Conservation (phyloP, 139 green algal genomes). For the Chlorella sorokiniana region DNA sequence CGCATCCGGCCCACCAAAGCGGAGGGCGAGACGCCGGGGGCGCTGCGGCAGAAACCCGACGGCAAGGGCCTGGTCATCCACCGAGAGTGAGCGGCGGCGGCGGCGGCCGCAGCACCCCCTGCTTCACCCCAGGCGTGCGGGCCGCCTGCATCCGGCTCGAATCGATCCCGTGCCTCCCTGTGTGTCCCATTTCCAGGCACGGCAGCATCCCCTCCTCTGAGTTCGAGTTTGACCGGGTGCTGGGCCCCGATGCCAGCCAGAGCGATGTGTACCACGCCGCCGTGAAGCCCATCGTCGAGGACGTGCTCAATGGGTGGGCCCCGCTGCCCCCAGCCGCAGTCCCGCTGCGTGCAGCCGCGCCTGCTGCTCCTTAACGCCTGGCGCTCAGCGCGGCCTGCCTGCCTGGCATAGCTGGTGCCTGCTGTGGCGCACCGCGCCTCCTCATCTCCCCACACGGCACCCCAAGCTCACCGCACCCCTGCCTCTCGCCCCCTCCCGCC, state of each 20-base stretch:
- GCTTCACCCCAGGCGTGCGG: no score
- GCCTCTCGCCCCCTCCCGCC: not conserved
- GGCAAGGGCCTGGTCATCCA: slow-evolving; percentile 32
- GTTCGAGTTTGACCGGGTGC: slow-evolving; percentile 64
- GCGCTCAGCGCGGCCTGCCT: not conserved
- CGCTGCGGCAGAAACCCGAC: slow-evolving; percentile 19
- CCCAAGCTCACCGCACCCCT: not conserved
- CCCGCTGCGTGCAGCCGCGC: not conserved
- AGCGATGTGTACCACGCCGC: slow-evolving; percentile 73
- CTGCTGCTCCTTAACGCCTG: not conserved
- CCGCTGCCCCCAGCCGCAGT: not conserved
- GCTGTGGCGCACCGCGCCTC: no score
- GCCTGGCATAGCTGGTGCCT: no score
- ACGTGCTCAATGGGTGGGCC: slow-evolving; percentile 68
- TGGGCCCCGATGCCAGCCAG: slow-evolving; percentile 60
- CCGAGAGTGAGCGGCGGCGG: slow-evolving; percentile 34
- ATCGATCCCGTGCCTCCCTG: not conserved
- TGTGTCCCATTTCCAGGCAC: not conserved
- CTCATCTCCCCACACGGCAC: not conserved
- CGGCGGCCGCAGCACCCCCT: no score
- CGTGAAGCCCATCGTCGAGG: slow-evolving; percentile 66
- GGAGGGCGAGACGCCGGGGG: slow-evolving; percentile 42
- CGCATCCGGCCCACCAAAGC: slow-evolving; percentile 43
- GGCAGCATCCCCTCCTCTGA: slow-evolving; percentile 10
- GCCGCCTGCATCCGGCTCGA: no score